Evolutionary conservation across 352 stramenopile genomes (phyloP), one percentile per base, ranked within the genome.

Genomic region (Pythium phragmiticola): DNA sequence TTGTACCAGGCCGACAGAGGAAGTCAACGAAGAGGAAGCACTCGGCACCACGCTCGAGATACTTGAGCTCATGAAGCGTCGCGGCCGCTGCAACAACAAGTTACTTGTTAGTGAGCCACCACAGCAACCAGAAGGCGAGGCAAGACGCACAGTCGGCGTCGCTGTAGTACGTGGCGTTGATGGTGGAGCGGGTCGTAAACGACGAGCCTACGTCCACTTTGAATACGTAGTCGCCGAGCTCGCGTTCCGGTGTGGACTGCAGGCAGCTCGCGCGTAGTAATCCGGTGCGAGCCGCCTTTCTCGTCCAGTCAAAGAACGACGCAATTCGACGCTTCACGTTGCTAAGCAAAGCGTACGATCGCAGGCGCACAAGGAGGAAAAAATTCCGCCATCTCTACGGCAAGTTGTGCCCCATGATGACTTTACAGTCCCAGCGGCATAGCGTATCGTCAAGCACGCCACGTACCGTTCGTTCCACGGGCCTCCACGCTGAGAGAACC

Each of bases 11-110:
- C 33, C 72, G 75, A 49, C 77, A 88, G 14, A 73, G 43, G 7
- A 92, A 52, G 62, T 92, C 82, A 7, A 90, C 4, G 41, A 85
- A 90, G 9, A 82, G 7, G 42, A 90, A 92, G 49, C 83, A 92
- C 45, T 92, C 79, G 26, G 83, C 83, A 0, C 75, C 83, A 14
- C 79, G 76, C 45, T 90, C 77, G 9, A 89, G 69, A 45, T 90
- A 92, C 59, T 87, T 87, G 9, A 92, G 68, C 36, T 90, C 80
- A 51, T 92, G 76, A 4, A 92, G 71, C 3, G 83, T 87, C 4
- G 78, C 69, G 2, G 80, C 78, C 57, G 83, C 80, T 91, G 47
- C 23, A 60, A 30, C 12, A 54, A 56, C 6, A 26, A 42, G 33
- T 4, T 14, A 43, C 7, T 2, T 19, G 26, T 23, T 19, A 19